Conservation (phyloP, 2,329 filamentous ascomycete genomes). For the Venturiaceae sp. region DNA sequence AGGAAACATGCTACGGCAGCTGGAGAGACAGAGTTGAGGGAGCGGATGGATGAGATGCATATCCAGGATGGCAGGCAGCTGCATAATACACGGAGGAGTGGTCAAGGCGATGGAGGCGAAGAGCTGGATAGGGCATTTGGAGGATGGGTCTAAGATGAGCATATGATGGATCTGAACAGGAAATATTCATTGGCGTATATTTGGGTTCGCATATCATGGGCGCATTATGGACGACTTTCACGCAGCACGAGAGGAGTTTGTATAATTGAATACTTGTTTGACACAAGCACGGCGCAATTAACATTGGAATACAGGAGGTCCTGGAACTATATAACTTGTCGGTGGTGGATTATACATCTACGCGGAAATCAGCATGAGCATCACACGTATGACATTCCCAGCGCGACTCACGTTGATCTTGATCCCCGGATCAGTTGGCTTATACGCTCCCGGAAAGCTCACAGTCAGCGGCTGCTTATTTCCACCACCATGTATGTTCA, state of each 20-base stretch:
- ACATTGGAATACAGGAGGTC: neutral
- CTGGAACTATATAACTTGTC: neutral
- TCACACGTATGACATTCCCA: too few relatives aligned
- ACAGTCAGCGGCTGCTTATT: constrained; percentile 18
- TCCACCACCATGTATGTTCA: constrained; percentile 20
- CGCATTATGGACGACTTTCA: neutral
- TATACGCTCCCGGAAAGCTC: constrained; percentile 17
- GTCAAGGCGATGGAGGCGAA: constrained; percentile 53
- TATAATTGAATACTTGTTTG: neutral
- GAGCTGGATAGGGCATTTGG: constrained; percentile 55
- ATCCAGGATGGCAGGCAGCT: constrained; percentile 15
- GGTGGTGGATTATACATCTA: neutral
- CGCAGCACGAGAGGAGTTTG: neutral
- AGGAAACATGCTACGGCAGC: constrained; percentile 38
- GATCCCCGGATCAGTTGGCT: neutral
- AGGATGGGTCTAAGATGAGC: constrained; percentile 47
- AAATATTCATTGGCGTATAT: too few relatives aligned
- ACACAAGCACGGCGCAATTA: neutral
- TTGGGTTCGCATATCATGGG: neutral
- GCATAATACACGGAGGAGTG: constrained; percentile 25
- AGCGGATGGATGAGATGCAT: constrained; percentile 12
- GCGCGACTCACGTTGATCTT: neutral
- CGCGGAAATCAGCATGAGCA: too few relatives aligned
- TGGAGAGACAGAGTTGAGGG: constrained; percentile 27
- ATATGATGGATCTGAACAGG: too few relatives aligned